A percentile compares a stretch with the other conserved stretches of the same genome.
Evolutionary conservation across 129 eudicot species (phyloP).

Genomic region (Tagetes patula): DNA sequence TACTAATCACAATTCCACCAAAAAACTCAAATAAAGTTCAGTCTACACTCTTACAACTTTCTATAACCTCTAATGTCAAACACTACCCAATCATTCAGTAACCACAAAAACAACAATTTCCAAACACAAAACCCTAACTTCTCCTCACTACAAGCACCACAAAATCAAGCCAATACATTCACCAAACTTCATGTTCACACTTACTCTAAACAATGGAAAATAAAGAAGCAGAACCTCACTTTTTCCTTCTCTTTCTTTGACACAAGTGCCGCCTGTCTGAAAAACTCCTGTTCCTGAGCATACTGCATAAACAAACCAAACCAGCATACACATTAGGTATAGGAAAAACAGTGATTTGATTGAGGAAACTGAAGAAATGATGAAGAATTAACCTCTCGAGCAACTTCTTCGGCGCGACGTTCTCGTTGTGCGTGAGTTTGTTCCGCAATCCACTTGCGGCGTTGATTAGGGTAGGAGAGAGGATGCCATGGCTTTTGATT

Average conservation of each 20-base stretch:
- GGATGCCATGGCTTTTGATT: constrained; percentile 99
- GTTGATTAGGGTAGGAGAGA: constrained; percentile 91
- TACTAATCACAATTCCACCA: constrained; percentile 7
- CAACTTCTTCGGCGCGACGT: constrained; percentile 75
- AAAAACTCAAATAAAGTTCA: neutral
- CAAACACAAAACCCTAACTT: neutral
- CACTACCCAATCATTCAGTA: neutral
- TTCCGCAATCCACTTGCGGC: constrained; percentile 97
- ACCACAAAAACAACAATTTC: constrained; percentile 1
- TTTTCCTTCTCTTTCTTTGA: constrained; percentile 96
- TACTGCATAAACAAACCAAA: constrained; percentile 57
- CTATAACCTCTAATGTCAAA: neutral
- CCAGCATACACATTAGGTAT: neutral
- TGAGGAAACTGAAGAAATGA: constrained; percentile 14
- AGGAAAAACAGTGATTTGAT: neutral
- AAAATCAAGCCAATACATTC: neutral
- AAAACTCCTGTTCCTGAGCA: constrained; percentile 98
- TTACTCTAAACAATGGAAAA: constrained; percentile 8
- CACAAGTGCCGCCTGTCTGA: constrained; percentile 82
- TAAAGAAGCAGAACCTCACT: constrained; percentile 35
- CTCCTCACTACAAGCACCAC: neutral
- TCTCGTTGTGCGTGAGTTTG: constrained; percentile 76
- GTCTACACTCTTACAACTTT: neutral
- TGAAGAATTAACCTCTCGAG: constrained; percentile 64
- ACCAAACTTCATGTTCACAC: neutral